These are phyloP conservation scores for Sphagnum contortum DNA, from an alignment of 225 moss, liverwort and hornwort genomes.

Conservation along the genomic window DNA sequence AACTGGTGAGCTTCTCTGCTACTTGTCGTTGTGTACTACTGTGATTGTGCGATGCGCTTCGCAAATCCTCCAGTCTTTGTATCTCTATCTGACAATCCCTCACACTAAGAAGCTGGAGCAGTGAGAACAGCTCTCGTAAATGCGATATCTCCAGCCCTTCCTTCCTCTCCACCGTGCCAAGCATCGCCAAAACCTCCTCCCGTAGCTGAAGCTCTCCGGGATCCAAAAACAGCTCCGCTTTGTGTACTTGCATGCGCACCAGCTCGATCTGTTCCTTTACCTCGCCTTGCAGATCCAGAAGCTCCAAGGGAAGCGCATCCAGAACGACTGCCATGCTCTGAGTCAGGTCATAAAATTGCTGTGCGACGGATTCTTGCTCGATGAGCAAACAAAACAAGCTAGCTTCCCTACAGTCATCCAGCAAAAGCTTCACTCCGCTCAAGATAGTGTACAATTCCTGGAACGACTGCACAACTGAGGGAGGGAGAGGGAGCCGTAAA, in stretches of 20 bases:
- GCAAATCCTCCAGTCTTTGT: constrained; percentile 37
- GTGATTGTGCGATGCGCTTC: constrained; percentile 15
- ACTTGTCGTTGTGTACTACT: constrained; percentile 12
- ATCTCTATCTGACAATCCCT: constrained; percentile 49
- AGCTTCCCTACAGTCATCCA: constrained; percentile 46
- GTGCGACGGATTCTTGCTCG: constrained; percentile 31
- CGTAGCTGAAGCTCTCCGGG: constrained; percentile 29
- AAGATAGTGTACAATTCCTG: constrained; percentile 43
- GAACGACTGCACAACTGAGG: constrained; percentile 28
- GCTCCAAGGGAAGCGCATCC: constrained; percentile 38
- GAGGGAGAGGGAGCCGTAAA: constrained; percentile 24
- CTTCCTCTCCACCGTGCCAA: constrained; percentile 26
- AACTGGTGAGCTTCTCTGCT: constrained; percentile 16
- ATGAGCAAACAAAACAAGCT: constrained; percentile 45
- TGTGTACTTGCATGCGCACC: constrained; percentile 41
- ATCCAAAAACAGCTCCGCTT: constrained; percentile 18
- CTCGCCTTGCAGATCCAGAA: constrained; percentile 51
- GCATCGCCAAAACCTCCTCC: constrained; percentile 19
- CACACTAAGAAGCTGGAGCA: constrained; percentile 21
- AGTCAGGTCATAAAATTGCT: constrained; percentile 40
- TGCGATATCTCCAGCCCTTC: constrained; percentile 14
- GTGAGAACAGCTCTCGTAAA: constrained; percentile 20
- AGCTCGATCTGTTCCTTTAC: constrained; percentile 38
- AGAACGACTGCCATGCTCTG: constrained; percentile 24
- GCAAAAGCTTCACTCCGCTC: constrained; percentile 29